Conservation (phyloP, 176 grass and related monocot genomes). For the Poa annua region DNA sequence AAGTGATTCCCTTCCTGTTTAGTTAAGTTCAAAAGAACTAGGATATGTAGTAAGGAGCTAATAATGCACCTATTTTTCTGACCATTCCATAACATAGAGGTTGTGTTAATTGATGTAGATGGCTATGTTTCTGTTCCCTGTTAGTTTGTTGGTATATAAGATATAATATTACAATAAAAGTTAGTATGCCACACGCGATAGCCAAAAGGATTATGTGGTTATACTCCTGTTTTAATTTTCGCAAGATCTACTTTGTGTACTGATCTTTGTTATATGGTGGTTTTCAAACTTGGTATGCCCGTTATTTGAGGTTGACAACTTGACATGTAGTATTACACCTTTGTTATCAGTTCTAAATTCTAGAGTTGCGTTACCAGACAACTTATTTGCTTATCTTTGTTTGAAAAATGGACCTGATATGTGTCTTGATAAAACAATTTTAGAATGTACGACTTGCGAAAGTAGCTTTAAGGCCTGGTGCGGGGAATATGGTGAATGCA, state of each 20-base stretch:
- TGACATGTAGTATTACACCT: conserved; percentile 7
- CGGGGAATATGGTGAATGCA: conserved; percentile 94
- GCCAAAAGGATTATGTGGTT: background rate
- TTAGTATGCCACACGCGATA: background rate
- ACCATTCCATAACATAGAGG: conserved; percentile 25
- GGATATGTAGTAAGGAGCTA: conserved; percentile 1
- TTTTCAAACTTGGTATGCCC: conserved; percentile 1
- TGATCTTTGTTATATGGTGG: background rate
- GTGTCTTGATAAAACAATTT: conserved; percentile 43
- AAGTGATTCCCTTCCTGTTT: background rate
- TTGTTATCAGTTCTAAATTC: conserved; percentile 29
- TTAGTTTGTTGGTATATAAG: background rate
- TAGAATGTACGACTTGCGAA: conserved; percentile 94
- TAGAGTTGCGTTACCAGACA: conserved; percentile 17
- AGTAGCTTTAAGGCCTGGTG: conserved; percentile 87
- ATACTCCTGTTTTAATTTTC: conserved; percentile 24
- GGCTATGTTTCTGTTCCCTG: conserved; percentile 4
- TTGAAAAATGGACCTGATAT: conserved; percentile 27
- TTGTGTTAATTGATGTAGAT: conserved; percentile 27
- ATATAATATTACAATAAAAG: background rate
- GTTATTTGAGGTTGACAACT: conserved; percentile 16
- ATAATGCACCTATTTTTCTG: conserved; percentile 9
- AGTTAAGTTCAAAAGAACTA: conserved; percentile 4
- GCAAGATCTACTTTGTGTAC: conserved; percentile 1
- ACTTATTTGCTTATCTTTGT: background rate